Base-by-base conservation (phyloP, 108 stramenopile genomes). In the Pseudonitzschia multiseries region DNA sequence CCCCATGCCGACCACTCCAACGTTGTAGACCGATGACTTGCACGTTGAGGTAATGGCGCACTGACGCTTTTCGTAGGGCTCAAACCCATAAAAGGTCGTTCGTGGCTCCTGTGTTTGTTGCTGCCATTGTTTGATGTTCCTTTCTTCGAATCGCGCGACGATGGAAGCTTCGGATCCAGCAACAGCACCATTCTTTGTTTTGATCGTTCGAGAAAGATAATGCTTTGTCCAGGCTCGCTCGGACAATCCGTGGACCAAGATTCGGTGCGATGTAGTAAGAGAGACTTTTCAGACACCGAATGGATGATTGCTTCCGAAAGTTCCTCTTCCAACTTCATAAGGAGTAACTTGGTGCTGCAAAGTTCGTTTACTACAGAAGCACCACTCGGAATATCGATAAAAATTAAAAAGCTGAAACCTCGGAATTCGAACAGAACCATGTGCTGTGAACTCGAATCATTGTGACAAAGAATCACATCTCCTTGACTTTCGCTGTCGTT, bases 151-250 rank as follows among this genome's bases (percentile, higher is more conserved):
- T 36, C 61, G 24, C 69, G 54, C 18, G 69, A 2, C 62, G 26
- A 71, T 64, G 40, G 73, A 78, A 36, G 74, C 68, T 36, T 81
- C 36, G 73, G 85, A 68, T 82, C 84, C 69, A 83, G 73, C 31
- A 87, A 68, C 1, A 90, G 77, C 22, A 83, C 40, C 64, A 87
- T 74, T 48, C 65, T 83, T 57, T 78, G 75, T 26, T 80, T 69
- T 53, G 79, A 62, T 54, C 86, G 73, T 69, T 91, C 81, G 10
- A 91, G 54, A 69, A 69, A 70, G 36, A 91, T 76, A 36, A 91
- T 78, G 65, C 87, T 84, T 65, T 82, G 82, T 31, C 87, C 87
- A 53, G 71, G 67, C 56, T 65, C 69, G 21, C n/a, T 54, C 17
- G 22, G 13, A 22, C 46, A 71, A 8, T 31, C 14, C 44, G 24